A percentile compares a stretch with the other conserved stretches of the same genome.
Conservation (phyloP, 345 rosid genomes). For the Ailanthus altissimus region DNA sequence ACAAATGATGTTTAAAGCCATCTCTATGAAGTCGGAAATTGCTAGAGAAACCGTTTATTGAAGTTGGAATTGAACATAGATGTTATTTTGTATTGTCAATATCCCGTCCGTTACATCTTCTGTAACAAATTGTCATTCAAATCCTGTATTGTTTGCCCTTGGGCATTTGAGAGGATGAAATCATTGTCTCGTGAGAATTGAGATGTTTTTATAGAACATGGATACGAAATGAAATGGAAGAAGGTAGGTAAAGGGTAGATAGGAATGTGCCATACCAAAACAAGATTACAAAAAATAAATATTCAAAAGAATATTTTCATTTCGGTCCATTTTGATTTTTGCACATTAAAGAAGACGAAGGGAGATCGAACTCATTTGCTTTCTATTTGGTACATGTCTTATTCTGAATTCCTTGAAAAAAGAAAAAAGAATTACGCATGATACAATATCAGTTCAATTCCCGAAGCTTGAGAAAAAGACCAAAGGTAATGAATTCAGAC, state of each 20-base stretch:
- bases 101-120: background rate
- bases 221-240: background rate
- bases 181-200: background rate
- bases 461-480: background rate
- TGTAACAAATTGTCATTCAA: too few species aligned
- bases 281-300: too few species aligned
- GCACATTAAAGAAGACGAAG: background rate
- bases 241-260: too few species aligned
- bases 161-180: background rate
- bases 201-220: too few species aligned
- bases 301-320: too few species aligned
- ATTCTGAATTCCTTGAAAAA: background rate
- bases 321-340: too few species aligned
- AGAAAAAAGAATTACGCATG: background rate
- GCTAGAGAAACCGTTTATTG: background rate
- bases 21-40: background rate
- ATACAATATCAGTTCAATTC: slow-evolving; percentile 8
- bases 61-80: background rate
- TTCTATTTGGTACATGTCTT: slow-evolving; percentile 6
- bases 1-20: background rate
- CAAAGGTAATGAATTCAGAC: slow-evolving; percentile 6
- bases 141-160: too few species aligned
- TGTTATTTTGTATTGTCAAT: background rate
- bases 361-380: background rate
- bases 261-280: too few species aligned